Percentiles rank a stretch among this genome's conserved stretches.
Evolutionary conservation across 495 filamentous ascomycete genomes (phyloP).

Genomic region (Talaromyces proteolyticus): DNA sequence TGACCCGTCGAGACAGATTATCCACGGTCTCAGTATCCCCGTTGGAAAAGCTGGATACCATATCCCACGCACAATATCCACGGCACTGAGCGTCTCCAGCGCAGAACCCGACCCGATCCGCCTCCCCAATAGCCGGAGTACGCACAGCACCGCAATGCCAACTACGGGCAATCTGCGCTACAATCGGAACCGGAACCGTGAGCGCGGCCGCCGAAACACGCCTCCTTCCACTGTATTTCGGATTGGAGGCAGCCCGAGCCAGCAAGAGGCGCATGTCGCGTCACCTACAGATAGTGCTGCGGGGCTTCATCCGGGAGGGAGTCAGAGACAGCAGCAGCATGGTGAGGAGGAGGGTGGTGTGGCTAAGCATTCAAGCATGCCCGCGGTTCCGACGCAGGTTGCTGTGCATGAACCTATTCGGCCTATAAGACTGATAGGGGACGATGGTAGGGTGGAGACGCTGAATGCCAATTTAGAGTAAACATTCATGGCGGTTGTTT

Average conservation of each 20-base stretch:
- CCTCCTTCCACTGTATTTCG: conserved; percentile 40
- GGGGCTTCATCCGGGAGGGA: conserved; percentile 15
- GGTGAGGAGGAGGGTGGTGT: neutral
- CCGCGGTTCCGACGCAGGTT: neutral
- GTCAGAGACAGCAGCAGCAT: conserved; percentile 5
- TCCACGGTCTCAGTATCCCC: conserved; percentile 82
- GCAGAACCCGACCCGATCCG: conserved; percentile 24
- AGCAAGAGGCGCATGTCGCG: neutral
- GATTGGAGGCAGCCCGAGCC: conserved; percentile 45
- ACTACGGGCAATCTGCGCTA: conserved; percentile 11
- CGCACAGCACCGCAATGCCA: conserved; percentile 28
- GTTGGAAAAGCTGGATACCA: conserved; percentile 77
- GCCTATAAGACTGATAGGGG: conserved; percentile 5
- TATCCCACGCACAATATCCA: conserved; percentile 70
- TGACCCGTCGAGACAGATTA: no score
- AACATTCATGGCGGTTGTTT: no score
- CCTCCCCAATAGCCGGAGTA: conserved; percentile 20
- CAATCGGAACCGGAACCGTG: conserved; percentile 16
- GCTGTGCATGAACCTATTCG: conserved; percentile 1
- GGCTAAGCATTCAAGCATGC: neutral
- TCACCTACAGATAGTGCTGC: neutral
- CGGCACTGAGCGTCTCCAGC: conserved; percentile 37
- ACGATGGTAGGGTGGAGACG: conserved; percentile 7
- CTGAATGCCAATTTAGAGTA: neutral
- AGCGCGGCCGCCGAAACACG: conserved; percentile 10